Conservation (phyloP, 192 early-diverging fungal species). For the Coemansia sp. region DNA sequence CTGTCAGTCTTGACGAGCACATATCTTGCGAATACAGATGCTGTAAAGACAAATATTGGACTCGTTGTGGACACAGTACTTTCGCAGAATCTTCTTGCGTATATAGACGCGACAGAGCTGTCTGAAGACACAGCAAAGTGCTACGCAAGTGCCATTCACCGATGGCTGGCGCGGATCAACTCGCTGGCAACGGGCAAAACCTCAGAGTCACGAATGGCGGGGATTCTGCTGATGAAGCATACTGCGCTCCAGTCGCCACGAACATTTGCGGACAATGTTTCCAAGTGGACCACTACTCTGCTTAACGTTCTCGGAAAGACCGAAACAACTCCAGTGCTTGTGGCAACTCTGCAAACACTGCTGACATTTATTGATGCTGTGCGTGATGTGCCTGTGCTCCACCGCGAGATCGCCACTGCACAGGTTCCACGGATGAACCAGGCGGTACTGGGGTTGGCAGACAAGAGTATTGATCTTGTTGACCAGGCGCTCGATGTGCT, state of each 20-base stretch:
- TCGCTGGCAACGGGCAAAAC: constrained; percentile 35
- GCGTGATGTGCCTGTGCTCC: constrained; percentile 39
- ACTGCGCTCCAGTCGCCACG: constrained; percentile 43
- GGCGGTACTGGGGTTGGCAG: constrained; percentile 34
- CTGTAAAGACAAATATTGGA: constrained; percentile 28
- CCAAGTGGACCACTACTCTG: constrained; percentile 42
- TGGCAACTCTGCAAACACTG: constrained; percentile 33
- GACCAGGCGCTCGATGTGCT: constrained; percentile 27
- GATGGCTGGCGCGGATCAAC: constrained; percentile 49
- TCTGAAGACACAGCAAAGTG: constrained; percentile 24
- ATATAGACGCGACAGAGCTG: constrained; percentile 11
- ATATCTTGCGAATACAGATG: constrained; percentile 43
- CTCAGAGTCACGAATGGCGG: constrained; percentile 42
- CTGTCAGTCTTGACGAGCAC: constrained; percentile 45
- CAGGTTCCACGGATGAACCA: constrained; percentile 53
- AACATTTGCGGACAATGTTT: constrained; percentile 33
- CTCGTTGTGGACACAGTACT: constrained; percentile 42
- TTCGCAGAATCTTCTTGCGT: constrained; percentile 41
- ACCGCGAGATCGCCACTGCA: constrained; percentile 40
- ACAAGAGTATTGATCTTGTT: constrained; percentile 37
- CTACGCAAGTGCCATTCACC: constrained; percentile 39
- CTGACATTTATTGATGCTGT: constrained; percentile 43
- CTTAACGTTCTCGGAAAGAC: constrained; percentile 35
- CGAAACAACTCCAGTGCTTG: constrained; percentile 22
- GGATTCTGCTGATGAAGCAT: constrained; percentile 46